These are phyloP conservation scores for Hibiscus trionum DNA, from an alignment of 345 rosid genomes.

Conservation along the genomic window DNA sequence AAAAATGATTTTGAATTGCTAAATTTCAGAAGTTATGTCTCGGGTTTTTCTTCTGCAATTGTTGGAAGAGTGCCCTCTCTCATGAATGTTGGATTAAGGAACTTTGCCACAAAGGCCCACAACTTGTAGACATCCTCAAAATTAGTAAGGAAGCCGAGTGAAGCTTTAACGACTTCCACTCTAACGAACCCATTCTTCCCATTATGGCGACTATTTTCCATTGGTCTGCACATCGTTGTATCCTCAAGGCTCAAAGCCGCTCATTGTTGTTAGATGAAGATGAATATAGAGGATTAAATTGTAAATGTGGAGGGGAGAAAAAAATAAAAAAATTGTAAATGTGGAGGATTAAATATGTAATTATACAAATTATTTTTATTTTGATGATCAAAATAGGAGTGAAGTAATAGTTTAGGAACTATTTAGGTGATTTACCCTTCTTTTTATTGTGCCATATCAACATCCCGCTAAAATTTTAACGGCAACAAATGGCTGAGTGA, in stretches of 20 bases:
- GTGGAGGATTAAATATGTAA: no score
- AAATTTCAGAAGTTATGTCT: slow-evolving; percentile 29
- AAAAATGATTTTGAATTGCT: not conserved
- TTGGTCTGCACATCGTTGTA: slow-evolving; percentile 56
- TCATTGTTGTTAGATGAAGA: slow-evolving; percentile 37
- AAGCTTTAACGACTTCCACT: slow-evolving; percentile 91
- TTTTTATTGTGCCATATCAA: no score
- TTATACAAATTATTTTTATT: no score
- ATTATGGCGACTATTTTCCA: slow-evolving; percentile 50
- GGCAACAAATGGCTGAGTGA: no score
- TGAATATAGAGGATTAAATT: no score
- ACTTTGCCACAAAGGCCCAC: slow-evolving; percentile 89
- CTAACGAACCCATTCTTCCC: slow-evolving; percentile 60
- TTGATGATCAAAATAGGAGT: no score
- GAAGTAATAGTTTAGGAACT: no score
- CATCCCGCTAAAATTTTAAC: no score
- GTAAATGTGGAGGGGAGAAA: no score
- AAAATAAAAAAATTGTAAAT: no score
- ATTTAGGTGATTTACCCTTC: no score
- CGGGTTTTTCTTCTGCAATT: slow-evolving; percentile 55
- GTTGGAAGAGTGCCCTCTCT: slow-evolving; percentile 68
- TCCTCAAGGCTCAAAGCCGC: slow-evolving; percentile 47
- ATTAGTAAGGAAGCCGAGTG: slow-evolving; percentile 89
- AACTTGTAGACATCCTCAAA: slow-evolving; percentile 91
- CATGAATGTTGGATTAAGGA: slow-evolving; percentile 63